These are phyloP conservation scores for Colletotrichum plurivorum DNA, from an alignment of 2,329 filamentous ascomycete species.

Conservation along the genomic window DNA sequence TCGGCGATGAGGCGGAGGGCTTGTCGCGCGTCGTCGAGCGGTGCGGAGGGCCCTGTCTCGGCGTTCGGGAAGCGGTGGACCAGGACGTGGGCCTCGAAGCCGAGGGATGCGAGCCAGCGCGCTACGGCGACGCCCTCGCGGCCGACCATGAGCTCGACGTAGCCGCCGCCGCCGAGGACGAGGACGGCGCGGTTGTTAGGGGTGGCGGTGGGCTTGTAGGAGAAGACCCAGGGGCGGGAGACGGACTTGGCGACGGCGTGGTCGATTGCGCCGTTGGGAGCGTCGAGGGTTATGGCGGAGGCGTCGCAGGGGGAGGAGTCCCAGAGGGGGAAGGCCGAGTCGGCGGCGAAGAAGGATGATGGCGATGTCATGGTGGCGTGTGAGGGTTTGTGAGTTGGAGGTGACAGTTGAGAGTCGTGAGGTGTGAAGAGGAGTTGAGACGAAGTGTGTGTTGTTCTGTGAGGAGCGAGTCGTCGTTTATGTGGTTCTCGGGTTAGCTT, in stretches of 20 bases:
- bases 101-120: slow-evolving; percentile 42
- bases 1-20: slow-evolving; percentile 40
- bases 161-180: slow-evolving; percentile 44
- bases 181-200: slow-evolving; percentile 42
- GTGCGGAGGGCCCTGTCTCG: slow-evolving; percentile 39
- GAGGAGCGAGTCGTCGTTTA: background rate
- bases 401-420: too few species aligned
- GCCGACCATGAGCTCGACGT: slow-evolving; percentile 44
- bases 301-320: slow-evolving; percentile 37
- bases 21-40: slow-evolving; percentile 43
- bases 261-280: slow-evolving; percentile 35
- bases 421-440: background rate
- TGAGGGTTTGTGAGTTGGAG: background rate
- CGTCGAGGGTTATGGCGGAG: slow-evolving; percentile 34
- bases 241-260: slow-evolving; percentile 39
- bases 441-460: background rate
- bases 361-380: background rate
- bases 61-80: slow-evolving; percentile 44
- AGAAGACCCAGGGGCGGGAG: slow-evolving; percentile 42
- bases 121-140: slow-evolving; percentile 43
- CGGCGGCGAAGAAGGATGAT: slow-evolving; percentile 28
- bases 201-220: slow-evolving; percentile 39
- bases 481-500: slow-evolving; percentile 7
- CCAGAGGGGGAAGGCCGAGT: slow-evolving; percentile 41
- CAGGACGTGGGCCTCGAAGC: slow-evolving; percentile 43